Percentiles rank a stretch among this genome's conserved stretches.
Evolutionary conservation across 306 rosid species (phyloP).

Genomic region (Cicer yamashitae): DNA sequence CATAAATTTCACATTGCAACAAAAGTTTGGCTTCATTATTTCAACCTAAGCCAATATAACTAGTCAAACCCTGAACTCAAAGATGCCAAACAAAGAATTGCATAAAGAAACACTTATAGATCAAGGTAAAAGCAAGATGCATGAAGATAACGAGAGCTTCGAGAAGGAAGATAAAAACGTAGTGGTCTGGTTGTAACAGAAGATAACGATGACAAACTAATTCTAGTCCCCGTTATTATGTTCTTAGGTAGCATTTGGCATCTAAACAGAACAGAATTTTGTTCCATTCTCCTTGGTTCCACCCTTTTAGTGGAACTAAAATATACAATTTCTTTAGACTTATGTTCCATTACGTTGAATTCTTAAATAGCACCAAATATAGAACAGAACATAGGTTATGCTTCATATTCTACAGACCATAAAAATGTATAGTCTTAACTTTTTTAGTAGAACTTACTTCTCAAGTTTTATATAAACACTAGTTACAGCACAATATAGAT

Average conservation of each 20-base stretch:
- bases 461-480: constrained; percentile 75
- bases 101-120: constrained; percentile 13
- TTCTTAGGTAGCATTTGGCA: constrained; percentile 17
- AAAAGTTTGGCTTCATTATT: background rate
- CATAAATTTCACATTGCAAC: background rate
- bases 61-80: background rate
- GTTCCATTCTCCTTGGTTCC: background rate
- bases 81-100: background rate
- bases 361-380: background rate
- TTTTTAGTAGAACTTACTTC: constrained; percentile 66
- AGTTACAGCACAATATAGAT: constrained; percentile 82
- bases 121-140: constrained; percentile 17
- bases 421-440: constrained; percentile 14
- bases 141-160: constrained; percentile 26
- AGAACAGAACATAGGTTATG: constrained; percentile 1
- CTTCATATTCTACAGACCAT: constrained; percentile 32
- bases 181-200: constrained; percentile 13
- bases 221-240: background rate
- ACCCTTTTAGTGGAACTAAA: background rate
- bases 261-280: background rate
- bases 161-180: background rate
- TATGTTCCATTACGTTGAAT: background rate
- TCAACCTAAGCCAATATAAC: constrained; percentile 1
- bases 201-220: constrained; percentile 7
- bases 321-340: background rate